These are phyloP conservation scores for Tolypocladium guangdongense DNA, from an alignment of 2,329 filamentous ascomycete genomes.

Conservation along the genomic window DNA sequence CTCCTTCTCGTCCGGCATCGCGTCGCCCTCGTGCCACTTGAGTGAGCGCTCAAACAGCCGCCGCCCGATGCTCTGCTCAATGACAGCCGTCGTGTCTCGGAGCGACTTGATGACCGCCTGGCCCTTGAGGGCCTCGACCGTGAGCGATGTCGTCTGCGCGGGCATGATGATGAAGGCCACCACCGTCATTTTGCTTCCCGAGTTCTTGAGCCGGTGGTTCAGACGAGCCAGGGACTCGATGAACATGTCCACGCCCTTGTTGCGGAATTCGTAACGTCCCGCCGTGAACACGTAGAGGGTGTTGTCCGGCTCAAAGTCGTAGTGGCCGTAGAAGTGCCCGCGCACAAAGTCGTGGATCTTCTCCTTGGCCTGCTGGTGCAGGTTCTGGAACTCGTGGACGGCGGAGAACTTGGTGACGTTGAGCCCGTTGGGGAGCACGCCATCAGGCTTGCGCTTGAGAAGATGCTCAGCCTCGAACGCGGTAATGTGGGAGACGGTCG, in stretches of 20 bases:
- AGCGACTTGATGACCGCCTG: constrained; percentile 97
- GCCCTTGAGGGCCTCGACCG: constrained; percentile 89
- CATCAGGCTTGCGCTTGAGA: constrained; percentile 93
- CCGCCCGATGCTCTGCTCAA: constrained; percentile 84
- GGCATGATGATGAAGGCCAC: constrained; percentile 99
- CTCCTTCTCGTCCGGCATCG: constrained; percentile 93
- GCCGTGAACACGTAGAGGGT: constrained; percentile 97
- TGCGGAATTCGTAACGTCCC: constrained; percentile 93
- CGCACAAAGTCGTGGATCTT: constrained; percentile 98
- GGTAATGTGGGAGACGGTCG: constrained; percentile 96
- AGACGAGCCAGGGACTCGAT: constrained; percentile 90
- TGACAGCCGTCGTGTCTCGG: constrained; percentile 83
- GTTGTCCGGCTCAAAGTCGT: constrained; percentile 93
- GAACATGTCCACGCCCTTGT: constrained; percentile 99
- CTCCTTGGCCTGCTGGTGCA: constrained; percentile 92
- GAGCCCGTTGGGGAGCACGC: constrained; percentile 88
- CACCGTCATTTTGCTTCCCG: constrained; percentile 83
- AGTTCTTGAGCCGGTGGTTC: constrained; percentile 81
- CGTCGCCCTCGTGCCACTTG: constrained; percentile 89
- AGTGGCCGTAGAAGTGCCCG: constrained; percentile 96
- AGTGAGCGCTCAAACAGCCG: constrained; percentile 91
- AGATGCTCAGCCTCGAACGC: constrained; percentile 97
- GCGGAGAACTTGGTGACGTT: constrained; percentile 97
- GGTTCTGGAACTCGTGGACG: constrained; percentile 96
- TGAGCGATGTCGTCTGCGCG: constrained; percentile 87